Evolutionary conservation across 208 protist species (phyloP).

Genomic region (Acanthamoeba castellanii): DNA sequence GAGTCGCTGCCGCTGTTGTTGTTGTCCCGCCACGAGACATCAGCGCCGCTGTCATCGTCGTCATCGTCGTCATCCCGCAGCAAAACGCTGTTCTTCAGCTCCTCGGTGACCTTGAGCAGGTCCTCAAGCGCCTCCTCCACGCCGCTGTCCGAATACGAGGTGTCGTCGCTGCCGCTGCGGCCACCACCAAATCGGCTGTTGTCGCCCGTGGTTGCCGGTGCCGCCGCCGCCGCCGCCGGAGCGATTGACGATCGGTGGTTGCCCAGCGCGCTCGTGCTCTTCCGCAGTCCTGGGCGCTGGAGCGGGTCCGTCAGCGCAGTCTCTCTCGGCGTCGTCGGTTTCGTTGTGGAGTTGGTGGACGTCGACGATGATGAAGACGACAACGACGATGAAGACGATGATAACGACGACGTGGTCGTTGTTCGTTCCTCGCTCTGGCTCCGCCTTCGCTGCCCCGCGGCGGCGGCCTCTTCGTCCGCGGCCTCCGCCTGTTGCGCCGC

Average conservation of each 20-base stretch:
- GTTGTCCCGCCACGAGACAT: not conserved
- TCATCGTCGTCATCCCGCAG: not conserved
- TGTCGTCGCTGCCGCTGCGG: too few species aligned
- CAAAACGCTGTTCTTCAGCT: not conserved
- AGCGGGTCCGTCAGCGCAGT: too few species aligned
- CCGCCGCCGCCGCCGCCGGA: too few species aligned
- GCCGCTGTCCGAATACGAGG: not conserved
- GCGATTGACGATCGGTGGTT: not conserved
- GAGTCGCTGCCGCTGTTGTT: not conserved
- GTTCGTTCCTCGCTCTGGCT: not conserved
- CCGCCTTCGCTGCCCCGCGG: not conserved
- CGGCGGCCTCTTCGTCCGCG: not conserved
- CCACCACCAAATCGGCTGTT: not conserved
- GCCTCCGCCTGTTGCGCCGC: not conserved
- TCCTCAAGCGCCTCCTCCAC: not conserved
- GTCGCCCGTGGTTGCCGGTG: not conserved
- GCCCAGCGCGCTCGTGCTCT: not conserved
- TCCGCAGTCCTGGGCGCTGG: not conserved
- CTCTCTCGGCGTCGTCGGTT: too few species aligned
- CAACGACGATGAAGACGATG: too few species aligned
- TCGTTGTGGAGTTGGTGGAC: too few species aligned
- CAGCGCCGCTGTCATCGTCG: not conserved
- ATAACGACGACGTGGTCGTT: too few species aligned
- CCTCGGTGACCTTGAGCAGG: not conserved
- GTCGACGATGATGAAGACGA: too few species aligned